Conservation (phyloP, 2,329 filamentous ascomycete species). For the Thielaviopsis ethacetica region DNA sequence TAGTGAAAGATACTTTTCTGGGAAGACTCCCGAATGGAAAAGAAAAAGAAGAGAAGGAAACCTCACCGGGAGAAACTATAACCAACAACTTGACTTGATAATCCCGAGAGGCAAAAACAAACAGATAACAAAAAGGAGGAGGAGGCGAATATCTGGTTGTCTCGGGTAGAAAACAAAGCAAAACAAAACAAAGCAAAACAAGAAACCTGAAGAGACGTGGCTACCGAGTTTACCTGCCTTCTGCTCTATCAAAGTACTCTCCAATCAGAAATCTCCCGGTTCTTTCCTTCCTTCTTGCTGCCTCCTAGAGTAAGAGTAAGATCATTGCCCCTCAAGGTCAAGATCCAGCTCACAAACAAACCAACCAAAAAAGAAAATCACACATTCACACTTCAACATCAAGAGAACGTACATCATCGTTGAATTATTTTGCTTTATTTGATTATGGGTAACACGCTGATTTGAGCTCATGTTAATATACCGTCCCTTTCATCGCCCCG, state of each 20-base stretch:
- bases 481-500: background rate
- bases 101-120: background rate
- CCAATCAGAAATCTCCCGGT: too few relatives aligned
- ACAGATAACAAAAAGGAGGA: background rate
- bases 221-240: too few relatives aligned
- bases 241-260: too few relatives aligned
- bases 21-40: too few relatives aligned
- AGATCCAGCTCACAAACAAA: too few relatives aligned
- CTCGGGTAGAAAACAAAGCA: background rate
- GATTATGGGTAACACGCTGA: background rate
- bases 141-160: too few relatives aligned
- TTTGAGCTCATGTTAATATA: background rate
- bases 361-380: background rate
- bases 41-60: too few relatives aligned
- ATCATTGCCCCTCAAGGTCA: too few relatives aligned
- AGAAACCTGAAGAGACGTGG: background rate
- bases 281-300: too few relatives aligned
- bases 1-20: too few relatives aligned
- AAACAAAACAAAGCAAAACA: background rate
- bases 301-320: too few relatives aligned
- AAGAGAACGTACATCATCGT: background rate
- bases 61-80: too few relatives aligned
- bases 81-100: background rate
- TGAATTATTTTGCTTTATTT: background rate
- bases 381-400: background rate